A percentile compares a stretch with the other conserved stretches of the same genome.
Evolutionary conservation across 495 filamentous ascomycete genomes (phyloP).

Genomic region (Penicillium cinerascens): DNA sequence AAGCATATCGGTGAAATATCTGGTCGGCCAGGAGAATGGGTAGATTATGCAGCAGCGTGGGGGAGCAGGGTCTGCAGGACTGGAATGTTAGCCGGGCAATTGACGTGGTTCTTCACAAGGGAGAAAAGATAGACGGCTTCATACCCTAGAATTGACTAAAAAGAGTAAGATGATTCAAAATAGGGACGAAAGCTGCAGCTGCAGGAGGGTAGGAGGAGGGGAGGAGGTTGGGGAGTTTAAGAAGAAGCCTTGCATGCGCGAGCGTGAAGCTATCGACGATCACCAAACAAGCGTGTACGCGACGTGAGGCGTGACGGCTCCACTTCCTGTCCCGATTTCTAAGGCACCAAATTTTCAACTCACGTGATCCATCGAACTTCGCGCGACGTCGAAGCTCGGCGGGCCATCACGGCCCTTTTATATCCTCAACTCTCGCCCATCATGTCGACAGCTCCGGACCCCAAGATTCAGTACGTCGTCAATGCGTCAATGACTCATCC

Average conservation of each 20-base stretch:
- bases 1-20: constrained; percentile 17
- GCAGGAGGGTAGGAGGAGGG: constrained; percentile 7
- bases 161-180: not conserved
- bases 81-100: constrained; percentile 25
- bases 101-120: constrained; percentile 1
- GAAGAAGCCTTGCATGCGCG: constrained; percentile 43
- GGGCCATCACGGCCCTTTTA: constrained; percentile 24
- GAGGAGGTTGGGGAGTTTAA: constrained; percentile 20
- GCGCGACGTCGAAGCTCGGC: constrained; percentile 1
- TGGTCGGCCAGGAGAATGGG: constrained; percentile 31
- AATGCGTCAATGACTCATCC: constrained; percentile 14
- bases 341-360: not conserved
- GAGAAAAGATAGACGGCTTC: constrained; percentile 10
- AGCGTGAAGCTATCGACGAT: constrained; percentile 33
- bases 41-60: constrained; percentile 23
- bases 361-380: constrained; percentile 15
- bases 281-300: constrained; percentile 42
- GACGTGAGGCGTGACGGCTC: constrained; percentile 38
- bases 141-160: constrained; percentile 5
- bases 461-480: constrained; percentile 69
- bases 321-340: not conserved
- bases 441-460: constrained; percentile 60
- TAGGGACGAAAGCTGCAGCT: constrained; percentile 11
- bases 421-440: constrained; percentile 27
- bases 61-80: constrained; percentile 21